Evolutionary conservation across 164 flowering plant genomes (phyloP).

Genomic region (Piper longum): DNA sequence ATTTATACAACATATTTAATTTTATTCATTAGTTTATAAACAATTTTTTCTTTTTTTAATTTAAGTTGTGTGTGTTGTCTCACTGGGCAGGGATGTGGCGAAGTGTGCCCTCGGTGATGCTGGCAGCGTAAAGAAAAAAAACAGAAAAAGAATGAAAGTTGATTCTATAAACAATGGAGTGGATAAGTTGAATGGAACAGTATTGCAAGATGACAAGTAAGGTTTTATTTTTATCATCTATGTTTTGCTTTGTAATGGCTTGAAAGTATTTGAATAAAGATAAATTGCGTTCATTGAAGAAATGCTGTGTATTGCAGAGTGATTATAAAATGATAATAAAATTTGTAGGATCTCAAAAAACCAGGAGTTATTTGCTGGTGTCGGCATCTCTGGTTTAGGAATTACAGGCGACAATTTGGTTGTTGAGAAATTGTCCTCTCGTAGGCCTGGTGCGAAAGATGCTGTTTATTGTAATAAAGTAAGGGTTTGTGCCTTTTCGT

Average conservation of each 20-base stretch:
- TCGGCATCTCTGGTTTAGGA: conserved; percentile 25
- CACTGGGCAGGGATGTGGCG: too few relatives aligned
- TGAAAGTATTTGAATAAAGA: neutral
- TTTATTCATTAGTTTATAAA: neutral
- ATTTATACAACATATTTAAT: too few relatives aligned
- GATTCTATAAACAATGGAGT: neutral
- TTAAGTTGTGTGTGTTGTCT: too few relatives aligned
- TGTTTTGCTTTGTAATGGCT: too few relatives aligned
- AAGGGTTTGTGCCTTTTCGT: neutral
- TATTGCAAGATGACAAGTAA: neutral
- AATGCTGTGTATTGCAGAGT: neutral
- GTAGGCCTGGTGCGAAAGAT: conserved; percentile 74
- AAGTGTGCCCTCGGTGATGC: too few relatives aligned
- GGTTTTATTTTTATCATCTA: too few relatives aligned
- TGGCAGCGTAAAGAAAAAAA: neutral
- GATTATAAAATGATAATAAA: too few relatives aligned
- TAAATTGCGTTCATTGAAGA: too few relatives aligned
- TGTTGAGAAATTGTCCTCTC: conserved; percentile 70
- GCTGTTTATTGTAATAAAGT: conserved; percentile 81
- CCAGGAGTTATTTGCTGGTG: neutral
- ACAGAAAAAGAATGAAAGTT: neutral
- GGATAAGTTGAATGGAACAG: neutral
- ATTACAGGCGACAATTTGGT: conserved; percentile 68
- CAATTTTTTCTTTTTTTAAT: too few relatives aligned
- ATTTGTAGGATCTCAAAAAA: neutral